These are phyloP conservation scores for Haplosporangium sp. DNA, from an alignment of 371 early-diverging fungal genomes.

Conservation along the genomic window DNA sequence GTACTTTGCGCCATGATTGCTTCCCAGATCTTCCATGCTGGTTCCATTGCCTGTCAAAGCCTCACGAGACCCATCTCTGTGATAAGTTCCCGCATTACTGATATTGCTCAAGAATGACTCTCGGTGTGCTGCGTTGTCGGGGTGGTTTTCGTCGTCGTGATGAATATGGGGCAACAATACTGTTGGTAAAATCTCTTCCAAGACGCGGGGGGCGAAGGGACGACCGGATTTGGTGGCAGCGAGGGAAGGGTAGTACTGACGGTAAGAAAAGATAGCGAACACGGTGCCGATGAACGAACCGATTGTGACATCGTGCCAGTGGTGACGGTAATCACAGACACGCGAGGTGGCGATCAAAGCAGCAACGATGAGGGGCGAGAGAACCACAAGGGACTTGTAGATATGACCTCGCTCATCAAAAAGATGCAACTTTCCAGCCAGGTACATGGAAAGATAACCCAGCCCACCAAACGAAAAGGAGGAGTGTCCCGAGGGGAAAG, in stretches of 20 bases:
- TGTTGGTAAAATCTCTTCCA: conserved; percentile 19
- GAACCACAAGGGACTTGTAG: conserved; percentile 72
- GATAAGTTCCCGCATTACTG: background rate
- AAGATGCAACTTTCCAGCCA: conserved; percentile 79
- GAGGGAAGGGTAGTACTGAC: conserved; percentile 67
- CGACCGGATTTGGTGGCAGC: conserved; percentile 13
- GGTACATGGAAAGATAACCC: conserved; percentile 73
- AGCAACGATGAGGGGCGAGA: conserved; percentile 73
- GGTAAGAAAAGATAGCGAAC: conserved; percentile 74
- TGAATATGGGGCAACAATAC: conserved; percentile 13
- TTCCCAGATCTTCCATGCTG: background rate
- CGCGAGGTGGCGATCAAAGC: conserved; percentile 79
- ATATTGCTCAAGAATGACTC: conserved; percentile 25
- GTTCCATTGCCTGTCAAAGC: background rate
- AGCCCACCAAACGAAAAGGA: conserved; percentile 84
- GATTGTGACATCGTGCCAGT: conserved; percentile 83
- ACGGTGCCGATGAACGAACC: conserved; percentile 70
- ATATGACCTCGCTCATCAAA: conserved; percentile 77
- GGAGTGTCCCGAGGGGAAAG: conserved; percentile 96
- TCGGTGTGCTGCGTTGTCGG: conserved; percentile 3
- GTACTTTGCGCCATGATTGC: conserved; percentile 4
- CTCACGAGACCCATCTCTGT: background rate
- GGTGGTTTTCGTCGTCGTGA: conserved; percentile 2
- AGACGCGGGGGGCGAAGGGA: conserved; percentile 38
- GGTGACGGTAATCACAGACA: conserved; percentile 83